Conservation (phyloP, 257 asterid species). For the Lavandula angustifolia region DNA sequence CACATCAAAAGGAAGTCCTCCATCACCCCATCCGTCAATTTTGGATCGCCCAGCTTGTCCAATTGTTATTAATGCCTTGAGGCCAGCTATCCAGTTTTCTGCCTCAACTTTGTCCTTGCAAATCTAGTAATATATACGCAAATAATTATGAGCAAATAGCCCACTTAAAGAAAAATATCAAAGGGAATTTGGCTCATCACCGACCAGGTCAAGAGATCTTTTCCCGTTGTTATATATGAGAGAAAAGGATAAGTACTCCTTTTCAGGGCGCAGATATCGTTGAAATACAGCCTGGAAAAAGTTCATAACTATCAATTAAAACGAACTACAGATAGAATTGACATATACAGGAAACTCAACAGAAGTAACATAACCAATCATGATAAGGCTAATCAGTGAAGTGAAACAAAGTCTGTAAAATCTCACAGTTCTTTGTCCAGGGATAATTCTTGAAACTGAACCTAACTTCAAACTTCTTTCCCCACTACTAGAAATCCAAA, state of each 20-base stretch:
- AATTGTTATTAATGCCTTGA: slow-evolving; percentile 69
- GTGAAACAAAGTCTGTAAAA: slow-evolving; percentile 21
- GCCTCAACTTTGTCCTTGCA: slow-evolving; percentile 96
- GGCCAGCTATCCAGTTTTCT: slow-evolving; percentile 90
- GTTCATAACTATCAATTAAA: slow-evolving; percentile 24
- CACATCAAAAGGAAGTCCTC: slow-evolving; percentile 82
- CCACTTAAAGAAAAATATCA: neutral
- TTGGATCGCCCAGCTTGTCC: slow-evolving; percentile 88
- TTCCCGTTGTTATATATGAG: slow-evolving; percentile 87
- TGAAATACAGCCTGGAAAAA: slow-evolving; percentile 83
- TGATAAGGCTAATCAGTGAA: slow-evolving; percentile 23
- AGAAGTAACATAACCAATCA: slow-evolving; percentile 14
- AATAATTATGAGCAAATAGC: slow-evolving; percentile 23
- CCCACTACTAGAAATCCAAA: slow-evolving; percentile 84
- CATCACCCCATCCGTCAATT: slow-evolving; percentile 94
- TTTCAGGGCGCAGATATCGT: slow-evolving; percentile 82
- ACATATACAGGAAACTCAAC: slow-evolving; percentile 1
- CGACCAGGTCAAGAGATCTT: slow-evolving; percentile 94
- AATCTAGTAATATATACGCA: slow-evolving; percentile 46
- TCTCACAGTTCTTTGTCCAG: slow-evolving; percentile 97
- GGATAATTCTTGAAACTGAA: slow-evolving; percentile 72
- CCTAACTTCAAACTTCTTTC: slow-evolving; percentile 84
- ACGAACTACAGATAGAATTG: slow-evolving; percentile 13
- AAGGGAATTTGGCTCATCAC: slow-evolving; percentile 36
- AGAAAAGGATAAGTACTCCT: slow-evolving; percentile 90